Base-by-base conservation (phyloP, 305 asterid genomes). In the Fraxinus latifolia region DNA sequence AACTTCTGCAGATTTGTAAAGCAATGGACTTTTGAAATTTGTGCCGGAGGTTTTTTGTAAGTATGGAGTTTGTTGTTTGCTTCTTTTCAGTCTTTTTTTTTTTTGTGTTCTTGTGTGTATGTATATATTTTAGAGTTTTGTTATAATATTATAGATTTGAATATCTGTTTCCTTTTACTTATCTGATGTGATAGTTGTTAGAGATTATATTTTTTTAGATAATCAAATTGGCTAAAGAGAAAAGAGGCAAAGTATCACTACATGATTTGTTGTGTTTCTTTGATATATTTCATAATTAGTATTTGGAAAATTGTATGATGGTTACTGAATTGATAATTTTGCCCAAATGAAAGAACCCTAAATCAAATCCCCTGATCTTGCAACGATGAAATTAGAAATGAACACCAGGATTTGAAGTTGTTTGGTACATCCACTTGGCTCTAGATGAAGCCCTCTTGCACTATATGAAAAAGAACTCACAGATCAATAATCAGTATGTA, bases 1-100 rank as follows among this genome's bases (percentile, higher is more conserved):
- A 79, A 78, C 37, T 62, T 67, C 74, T 67, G 74, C 74, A 11
- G 37, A 67, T 27, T 67, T 67, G 21, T 27, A 67, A 67, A 67
- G 74, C 74, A 17, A 29, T 27, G 19, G 37, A 27, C 7, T 67
- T 67, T 29, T 29, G 9, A 4, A 67, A 67, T 25, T 67, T 67
- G 11, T 67, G 74, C 74, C 15, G 8, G 37, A 67, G 37, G 6
- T 27, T 12, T 12, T 25, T 29, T 23, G 74, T 67, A 67, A 67
- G 37, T 67, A 27, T 67, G 37, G 9, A 5, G 19, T 27, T 27
- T 3, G 8, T 67, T 67, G 12, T 67, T 5, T 11, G 74, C 31
- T 25, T 58, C 68, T 58, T 67, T 29, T 67, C 11, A 7, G 11
- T 3, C 0, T 25, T 65, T 27, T 67, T 7, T 65, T 2, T 2